Evolutionary conservation across 768 basidiomycete species (phyloP).

Genomic region (Tricholoma hemisulphureum): DNA sequence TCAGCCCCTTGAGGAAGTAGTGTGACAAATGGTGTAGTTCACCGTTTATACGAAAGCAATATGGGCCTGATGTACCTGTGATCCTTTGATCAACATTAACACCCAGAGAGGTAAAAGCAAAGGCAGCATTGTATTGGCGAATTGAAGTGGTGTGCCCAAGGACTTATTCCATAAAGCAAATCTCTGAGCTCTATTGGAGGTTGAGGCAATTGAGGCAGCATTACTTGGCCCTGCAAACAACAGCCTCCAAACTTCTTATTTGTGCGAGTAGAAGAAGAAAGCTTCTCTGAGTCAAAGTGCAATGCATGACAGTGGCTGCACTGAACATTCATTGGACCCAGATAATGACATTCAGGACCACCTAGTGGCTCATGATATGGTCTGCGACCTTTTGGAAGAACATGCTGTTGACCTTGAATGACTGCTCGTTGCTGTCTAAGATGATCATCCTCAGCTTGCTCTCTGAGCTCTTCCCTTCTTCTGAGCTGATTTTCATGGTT

Average conservation of each 20-base stretch:
- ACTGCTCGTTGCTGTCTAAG: too few species aligned
- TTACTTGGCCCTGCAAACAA: conserved; percentile 12
- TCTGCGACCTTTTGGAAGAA: too few species aligned
- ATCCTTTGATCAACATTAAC: conserved; percentile 22
- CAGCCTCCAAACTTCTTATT: conserved; percentile 12
- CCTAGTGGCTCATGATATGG: conserved; percentile 8
- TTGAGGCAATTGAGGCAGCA: background rate
- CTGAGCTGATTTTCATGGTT: background rate
- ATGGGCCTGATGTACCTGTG: conserved; percentile 21
- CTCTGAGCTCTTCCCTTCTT: too few species aligned
- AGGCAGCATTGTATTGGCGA: conserved; percentile 33
- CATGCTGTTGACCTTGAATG: background rate
- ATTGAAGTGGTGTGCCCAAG: conserved; percentile 28
- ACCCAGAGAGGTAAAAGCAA: conserved; percentile 36
- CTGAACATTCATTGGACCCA: conserved; percentile 3
- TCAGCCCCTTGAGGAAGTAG: conserved; percentile 21
- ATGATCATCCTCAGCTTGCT: too few species aligned
- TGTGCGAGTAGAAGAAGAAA: background rate
- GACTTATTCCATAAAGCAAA: background rate
- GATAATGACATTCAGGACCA: background rate
- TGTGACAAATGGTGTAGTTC: conserved; percentile 30
- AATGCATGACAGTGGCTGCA: conserved; percentile 7
- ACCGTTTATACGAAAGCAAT: conserved; percentile 27
- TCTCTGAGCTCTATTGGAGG: background rate
- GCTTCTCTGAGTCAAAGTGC: conserved; percentile 10